A percentile compares a stretch with the other conserved stretches of the same genome.
These are phyloP conservation scores for Coemansia furcata DNA, from an alignment of 192 early-diverging fungal species.

Conservation along the genomic window DNA sequence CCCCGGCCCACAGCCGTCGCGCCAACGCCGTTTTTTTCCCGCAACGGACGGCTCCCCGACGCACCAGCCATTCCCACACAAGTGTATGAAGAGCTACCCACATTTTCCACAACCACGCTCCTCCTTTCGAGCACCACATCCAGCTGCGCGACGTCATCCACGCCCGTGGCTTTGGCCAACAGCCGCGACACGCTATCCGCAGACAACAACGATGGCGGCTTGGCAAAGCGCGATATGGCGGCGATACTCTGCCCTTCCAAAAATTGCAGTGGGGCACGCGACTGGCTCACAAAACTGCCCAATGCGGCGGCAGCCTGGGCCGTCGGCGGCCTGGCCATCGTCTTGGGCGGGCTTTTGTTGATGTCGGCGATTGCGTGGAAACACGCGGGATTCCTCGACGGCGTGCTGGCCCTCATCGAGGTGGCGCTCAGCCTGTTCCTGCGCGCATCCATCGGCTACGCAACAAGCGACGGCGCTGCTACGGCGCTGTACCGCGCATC, in stretches of 20 bases:
- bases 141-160: not conserved
- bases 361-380: conserved; percentile 5
- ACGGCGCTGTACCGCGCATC: conserved; percentile 23
- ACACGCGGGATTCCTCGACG: conserved; percentile 17
- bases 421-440: conserved; percentile 20
- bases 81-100: not conserved
- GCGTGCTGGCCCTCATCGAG: conserved; percentile 21
- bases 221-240: not conserved
- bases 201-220: not conserved
- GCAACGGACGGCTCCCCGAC: conserved; percentile 11
- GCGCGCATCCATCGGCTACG: conserved; percentile 9
- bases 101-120: conserved; percentile 9
- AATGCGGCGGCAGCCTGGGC: conserved; percentile 20
- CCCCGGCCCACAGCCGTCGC: not conserved
- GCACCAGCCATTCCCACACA: no score
- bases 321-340: conserved; percentile 5
- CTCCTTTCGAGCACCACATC: not conserved
- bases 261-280: conserved; percentile 6
- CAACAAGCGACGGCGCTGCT: not conserved
- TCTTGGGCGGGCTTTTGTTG: not conserved
- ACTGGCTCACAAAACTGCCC: conserved; percentile 26
- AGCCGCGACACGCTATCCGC: not conserved
- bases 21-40: not conserved
- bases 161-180: not conserved
- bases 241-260: conserved; percentile 7